Conservation (phyloP, 345 rosid genomes). For the Theobroma cacao region DNA sequence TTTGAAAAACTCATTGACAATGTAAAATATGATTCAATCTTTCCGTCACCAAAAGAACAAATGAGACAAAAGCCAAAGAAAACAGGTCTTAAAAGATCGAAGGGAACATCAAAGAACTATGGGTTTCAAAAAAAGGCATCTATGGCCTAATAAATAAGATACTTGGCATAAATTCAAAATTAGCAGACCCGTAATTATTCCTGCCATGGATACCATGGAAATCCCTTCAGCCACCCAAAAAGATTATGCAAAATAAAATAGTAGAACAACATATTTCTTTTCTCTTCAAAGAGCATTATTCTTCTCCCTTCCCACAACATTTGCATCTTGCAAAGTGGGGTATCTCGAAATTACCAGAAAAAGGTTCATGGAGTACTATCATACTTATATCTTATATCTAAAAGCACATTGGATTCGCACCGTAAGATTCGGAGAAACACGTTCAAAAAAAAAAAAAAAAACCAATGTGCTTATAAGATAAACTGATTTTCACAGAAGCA, state of each 20-base stretch:
- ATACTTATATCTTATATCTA: slow-evolving; percentile 8
- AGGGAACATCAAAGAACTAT: background rate
- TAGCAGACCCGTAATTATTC: slow-evolving; percentile 23
- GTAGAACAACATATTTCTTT: background rate
- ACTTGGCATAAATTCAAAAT: slow-evolving; percentile 29
- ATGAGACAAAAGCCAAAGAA: background rate
- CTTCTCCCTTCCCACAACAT: slow-evolving; percentile 11
- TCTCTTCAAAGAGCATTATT: background rate
- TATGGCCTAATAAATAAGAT: slow-evolving; percentile 11
- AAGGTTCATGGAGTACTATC: background rate
- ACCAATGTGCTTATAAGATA: background rate
- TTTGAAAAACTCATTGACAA: background rate
- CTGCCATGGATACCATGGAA: slow-evolving; percentile 1
- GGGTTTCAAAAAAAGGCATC: slow-evolving; percentile 23
- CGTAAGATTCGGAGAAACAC: slow-evolving; percentile 24
- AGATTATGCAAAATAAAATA: background rate
- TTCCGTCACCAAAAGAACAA: background rate
- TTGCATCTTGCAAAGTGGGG: slow-evolving; percentile 26
- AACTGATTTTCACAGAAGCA: background rate
- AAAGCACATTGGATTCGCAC: slow-evolving; percentile 22
- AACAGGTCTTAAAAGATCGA: background rate
- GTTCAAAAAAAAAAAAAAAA: no score
- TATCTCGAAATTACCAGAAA: slow-evolving; percentile 17
- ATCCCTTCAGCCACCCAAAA: slow-evolving; percentile 10
- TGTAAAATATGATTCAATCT: background rate